These are phyloP conservation scores for Neoscytalidium dimidiatum DNA, from an alignment of 2,329 filamentous ascomycete species.

Conservation along the genomic window DNA sequence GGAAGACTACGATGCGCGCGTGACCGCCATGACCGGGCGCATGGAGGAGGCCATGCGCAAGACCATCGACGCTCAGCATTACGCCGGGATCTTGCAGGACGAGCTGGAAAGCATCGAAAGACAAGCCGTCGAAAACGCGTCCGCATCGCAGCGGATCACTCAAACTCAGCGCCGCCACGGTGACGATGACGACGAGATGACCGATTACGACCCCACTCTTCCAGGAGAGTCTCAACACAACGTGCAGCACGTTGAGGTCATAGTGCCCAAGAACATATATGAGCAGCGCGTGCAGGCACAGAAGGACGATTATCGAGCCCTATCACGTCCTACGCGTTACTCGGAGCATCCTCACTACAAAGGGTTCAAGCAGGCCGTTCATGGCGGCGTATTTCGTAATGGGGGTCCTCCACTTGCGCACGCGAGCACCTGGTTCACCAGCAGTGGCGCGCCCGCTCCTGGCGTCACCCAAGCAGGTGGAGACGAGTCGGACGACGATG, in stretches of 20 bases:
- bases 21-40: constrained; percentile 53
- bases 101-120: constrained; percentile 46
- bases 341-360: constrained; percentile 61
- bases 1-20: constrained; percentile 43
- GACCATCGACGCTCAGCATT: constrained; percentile 58
- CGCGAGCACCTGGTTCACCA: constrained; percentile 64
- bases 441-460: constrained; percentile 46
- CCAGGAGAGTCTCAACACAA: constrained; percentile 38
- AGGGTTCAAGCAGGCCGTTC: constrained; percentile 62
- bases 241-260: constrained; percentile 30
- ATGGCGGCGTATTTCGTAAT: constrained; percentile 60
- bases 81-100: constrained; percentile 46
- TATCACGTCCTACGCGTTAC: constrained; percentile 50
- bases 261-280: constrained; percentile 41
- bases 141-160: constrained; percentile 12
- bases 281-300: constrained; percentile 39
- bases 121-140: constrained; percentile 33
- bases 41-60: constrained; percentile 61
- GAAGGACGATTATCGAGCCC: constrained; percentile 46
- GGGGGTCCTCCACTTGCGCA: constrained; percentile 57
- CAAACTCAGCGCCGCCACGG: constrained; percentile 3
- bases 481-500: constrained; percentile 66
- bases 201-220: constrained; percentile 43
- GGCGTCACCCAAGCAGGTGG: constrained; percentile 37
- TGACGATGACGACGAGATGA: constrained; percentile 39